These are phyloP conservation scores for Ganoderma sp. DNA, from an alignment of 1,284 basidiomycete genomes.

Conservation along the genomic window DNA sequence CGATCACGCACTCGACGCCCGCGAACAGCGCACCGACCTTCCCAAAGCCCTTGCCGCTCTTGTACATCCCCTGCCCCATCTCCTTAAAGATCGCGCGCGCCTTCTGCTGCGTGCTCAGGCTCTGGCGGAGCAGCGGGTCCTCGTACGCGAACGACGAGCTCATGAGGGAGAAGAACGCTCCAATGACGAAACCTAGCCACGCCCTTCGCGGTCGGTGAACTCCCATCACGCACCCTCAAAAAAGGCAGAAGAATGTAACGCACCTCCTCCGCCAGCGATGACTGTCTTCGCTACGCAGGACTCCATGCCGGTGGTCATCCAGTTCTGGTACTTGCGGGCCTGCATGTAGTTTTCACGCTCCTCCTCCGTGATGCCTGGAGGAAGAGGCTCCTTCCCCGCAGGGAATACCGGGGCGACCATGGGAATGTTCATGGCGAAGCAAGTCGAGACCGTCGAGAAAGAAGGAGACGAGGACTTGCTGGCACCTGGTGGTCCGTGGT, in stretches of 20 bases:
- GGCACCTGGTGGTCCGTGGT: not conserved
- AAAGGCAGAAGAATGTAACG: conserved; percentile 38
- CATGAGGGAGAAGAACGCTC: conserved; percentile 97
- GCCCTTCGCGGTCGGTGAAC: conserved; percentile 24
- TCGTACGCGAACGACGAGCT: conserved; percentile 94
- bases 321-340: conserved; percentile 77
- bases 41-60: conserved; percentile 89
- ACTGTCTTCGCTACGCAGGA: conserved; percentile 85
- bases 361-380: conserved; percentile 82
- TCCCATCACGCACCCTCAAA: not conserved
- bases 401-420: conserved; percentile 55
- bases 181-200: conserved; percentile 82
- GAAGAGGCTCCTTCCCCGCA: conserved; percentile 78
- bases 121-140: conserved; percentile 83
- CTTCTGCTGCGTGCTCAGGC: conserved; percentile 74
- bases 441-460: conserved; percentile 5
- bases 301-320: conserved; percentile 76
- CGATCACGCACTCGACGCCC: conserved; percentile 94
- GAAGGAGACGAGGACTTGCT: not conserved
- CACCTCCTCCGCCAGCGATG: conserved; percentile 82
- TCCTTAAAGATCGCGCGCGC: conserved; percentile 90
- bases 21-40: conserved; percentile 95
- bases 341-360: conserved; percentile 75
- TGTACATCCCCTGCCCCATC: conserved; percentile 94
- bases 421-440: conserved; percentile 31